Evolutionary conservation across 179 eudicot species (phyloP), one percentile per base, ranked within the genome.

Genomic region (Beta lomatogona): DNA sequence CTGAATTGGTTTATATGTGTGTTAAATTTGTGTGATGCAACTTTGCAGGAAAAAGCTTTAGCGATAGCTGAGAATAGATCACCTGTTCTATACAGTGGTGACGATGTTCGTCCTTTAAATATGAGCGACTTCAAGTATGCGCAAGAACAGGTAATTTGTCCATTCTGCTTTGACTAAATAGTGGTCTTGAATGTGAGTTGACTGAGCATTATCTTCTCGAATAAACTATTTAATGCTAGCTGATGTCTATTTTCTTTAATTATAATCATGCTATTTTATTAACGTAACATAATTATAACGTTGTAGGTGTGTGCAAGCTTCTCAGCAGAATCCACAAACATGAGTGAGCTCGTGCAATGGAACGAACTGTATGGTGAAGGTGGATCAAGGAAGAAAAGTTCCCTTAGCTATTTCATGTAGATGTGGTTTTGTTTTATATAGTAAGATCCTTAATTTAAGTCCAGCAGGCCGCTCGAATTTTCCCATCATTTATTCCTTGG

Each of bases 371-470:
- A 94, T n/a, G 98, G 98, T 80, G 98, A 94, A 88, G 98, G 98
- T 16, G 98, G 98, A 71, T 93, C 98, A 1, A 89, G 94, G 88
- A 94, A 93, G 92, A 94, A 90, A 87, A 89, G 78, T 72, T 90
- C 97, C 50, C 94, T 93, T 21, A 93, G 97, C 86, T 94, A 94
- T 87, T 94, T 94, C 88, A 93, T 94, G 97, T 93, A 92, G 87
- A 82, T 45, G 82, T 70, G 74, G 44, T 44, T 25, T 70, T 53
- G 58, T 50, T 73, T 59, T 85, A 79, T 87, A 83, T 79, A 78
- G 73, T 60, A 28, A 60, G 74, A 22, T 78, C 78, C 71, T 69
- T 11, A 48, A 57, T 46, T 75, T 45, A 67, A 48, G 28, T 59
- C n/a, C 6, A 77, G 45, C 61, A 25, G 77, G 77, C 77, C 41